A percentile compares a stretch with the other conserved stretches of the same genome.
Evolutionary conservation across 176 grass and related monocot species (phyloP).

Genomic region (Rhynchospora tenuis): DNA sequence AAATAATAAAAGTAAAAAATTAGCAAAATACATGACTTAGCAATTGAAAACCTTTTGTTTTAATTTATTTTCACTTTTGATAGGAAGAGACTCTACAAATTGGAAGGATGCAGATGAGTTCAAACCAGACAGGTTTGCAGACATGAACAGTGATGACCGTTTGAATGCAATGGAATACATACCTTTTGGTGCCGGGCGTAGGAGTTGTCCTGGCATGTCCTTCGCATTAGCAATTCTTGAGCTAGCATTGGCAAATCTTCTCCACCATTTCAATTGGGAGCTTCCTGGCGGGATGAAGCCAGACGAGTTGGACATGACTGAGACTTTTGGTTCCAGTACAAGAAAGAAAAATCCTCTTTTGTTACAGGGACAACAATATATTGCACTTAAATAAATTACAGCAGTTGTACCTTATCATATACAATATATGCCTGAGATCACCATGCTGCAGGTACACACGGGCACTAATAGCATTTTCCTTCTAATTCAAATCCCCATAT

Average conservation of each 20-base stretch:
- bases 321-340: not conserved
- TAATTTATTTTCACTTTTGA: not conserved
- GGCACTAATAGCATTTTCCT: no score
- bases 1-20: not conserved
- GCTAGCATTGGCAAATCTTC: conserved; percentile 22
- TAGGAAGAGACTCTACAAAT: conserved; percentile 15
- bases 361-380: not conserved
- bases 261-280: conserved; percentile 22
- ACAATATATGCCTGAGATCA: no score
- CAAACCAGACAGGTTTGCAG: not conserved
- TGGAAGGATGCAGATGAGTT: conserved; percentile 28
- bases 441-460: no score
- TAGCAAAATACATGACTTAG: not conserved
- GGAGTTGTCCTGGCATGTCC: conserved; percentile 17
- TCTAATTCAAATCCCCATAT: no score
- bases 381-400: not conserved
- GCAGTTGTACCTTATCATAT: no score
- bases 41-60: not conserved
- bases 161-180: conserved; percentile 27
- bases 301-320: conserved; percentile 19
- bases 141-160: not conserved
- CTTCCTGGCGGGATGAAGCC: not conserved
- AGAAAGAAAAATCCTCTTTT: not conserved
- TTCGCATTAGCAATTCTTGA: conserved; percentile 8
- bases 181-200: conserved; percentile 26